Conservation (phyloP, 2,329 filamentous ascomycete species). For the Cordyceps farinosa region DNA sequence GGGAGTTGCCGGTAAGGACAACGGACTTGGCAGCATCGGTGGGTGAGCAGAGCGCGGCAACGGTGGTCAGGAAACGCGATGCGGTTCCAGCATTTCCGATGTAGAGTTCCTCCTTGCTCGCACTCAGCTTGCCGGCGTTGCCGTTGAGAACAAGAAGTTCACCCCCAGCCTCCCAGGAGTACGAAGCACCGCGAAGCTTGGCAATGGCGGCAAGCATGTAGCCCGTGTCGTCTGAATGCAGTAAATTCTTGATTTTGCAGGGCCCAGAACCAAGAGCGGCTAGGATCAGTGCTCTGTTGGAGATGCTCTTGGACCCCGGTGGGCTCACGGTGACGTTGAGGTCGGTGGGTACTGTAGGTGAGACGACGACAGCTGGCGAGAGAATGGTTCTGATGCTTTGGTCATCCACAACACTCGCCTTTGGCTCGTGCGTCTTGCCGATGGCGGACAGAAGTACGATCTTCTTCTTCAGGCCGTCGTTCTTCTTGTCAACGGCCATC, state of each 20-base stretch:
- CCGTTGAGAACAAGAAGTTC: slow-evolving; percentile 85
- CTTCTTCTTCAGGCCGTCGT: slow-evolving; percentile 92
- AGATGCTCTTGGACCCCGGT: slow-evolving; percentile 96
- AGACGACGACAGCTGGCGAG: slow-evolving; percentile 72
- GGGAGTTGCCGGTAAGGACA: slow-evolving; percentile 84
- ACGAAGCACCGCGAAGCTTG: slow-evolving; percentile 79
- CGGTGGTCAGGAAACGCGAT: slow-evolving; percentile 89
- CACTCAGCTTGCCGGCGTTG: slow-evolving; percentile 79
- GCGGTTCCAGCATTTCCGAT: slow-evolving; percentile 96
- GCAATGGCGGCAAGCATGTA: slow-evolving; percentile 94
- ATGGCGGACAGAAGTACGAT: slow-evolving; percentile 89
- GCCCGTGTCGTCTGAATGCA: slow-evolving; percentile 95
- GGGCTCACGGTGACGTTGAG: slow-evolving; percentile 75
- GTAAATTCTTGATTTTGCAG: slow-evolving; percentile 84
- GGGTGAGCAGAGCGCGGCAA: slow-evolving; percentile 76
- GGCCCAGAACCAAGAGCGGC: slow-evolving; percentile 83
- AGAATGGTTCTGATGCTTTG: slow-evolving; percentile 77
- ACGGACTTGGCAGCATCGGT: slow-evolving; percentile 59
- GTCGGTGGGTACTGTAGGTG: slow-evolving; percentile 63
- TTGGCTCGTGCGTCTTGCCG: slow-evolving; percentile 80
- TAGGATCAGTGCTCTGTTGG: slow-evolving; percentile 90
- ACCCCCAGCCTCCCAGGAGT: slow-evolving; percentile 93
- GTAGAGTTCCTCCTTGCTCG: slow-evolving; percentile 75
- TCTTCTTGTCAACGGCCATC: slow-evolving; percentile 99
- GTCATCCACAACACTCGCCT: slow-evolving; percentile 86